Evolutionary conservation across 306 rosid genomes (phyloP).

Genomic region (Elaeagnus macrophylla): DNA sequence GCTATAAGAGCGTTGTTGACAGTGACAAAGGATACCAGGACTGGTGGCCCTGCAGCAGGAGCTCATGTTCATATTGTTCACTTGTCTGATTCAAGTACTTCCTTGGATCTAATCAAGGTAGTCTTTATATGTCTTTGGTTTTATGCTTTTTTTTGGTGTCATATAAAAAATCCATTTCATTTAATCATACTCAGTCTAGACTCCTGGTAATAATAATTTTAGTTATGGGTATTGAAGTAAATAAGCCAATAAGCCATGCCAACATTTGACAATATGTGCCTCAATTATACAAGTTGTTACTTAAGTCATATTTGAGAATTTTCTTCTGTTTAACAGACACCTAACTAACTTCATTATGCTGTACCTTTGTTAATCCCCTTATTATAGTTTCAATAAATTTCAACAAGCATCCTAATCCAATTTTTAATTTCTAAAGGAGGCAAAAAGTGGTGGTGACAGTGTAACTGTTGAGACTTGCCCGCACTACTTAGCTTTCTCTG

Average conservation of each 20-base stretch:
- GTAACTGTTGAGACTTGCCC: slow-evolving; percentile 82
- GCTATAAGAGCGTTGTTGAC: slow-evolving; percentile 67
- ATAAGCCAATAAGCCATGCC: too few species aligned
- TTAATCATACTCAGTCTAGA: too few species aligned
- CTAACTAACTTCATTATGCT: too few species aligned
- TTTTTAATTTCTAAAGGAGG: slow-evolving; percentile 44
- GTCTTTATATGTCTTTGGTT: neutral
- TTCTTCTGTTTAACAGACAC: too few species aligned
- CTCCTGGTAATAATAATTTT: too few species aligned
- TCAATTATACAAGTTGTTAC: too few species aligned
- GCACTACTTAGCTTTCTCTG: slow-evolving; percentile 77
- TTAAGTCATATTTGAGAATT: too few species aligned
- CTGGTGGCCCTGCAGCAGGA: slow-evolving; percentile 74
- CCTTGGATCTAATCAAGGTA: slow-evolving; percentile 83
- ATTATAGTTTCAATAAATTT: neutral
- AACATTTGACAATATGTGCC: too few species aligned
- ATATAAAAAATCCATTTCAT: too few species aligned
- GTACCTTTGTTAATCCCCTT: too few species aligned
- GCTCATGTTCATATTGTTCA: slow-evolving; percentile 93
- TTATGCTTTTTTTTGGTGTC: too few species aligned
- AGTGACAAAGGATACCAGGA: slow-evolving; percentile 61
- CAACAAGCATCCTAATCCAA: neutral
- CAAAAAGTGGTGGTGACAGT: slow-evolving; percentile 70
- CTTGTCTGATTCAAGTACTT: slow-evolving; percentile 79
- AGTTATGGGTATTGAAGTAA: too few species aligned